A percentile compares a stretch with the other conserved stretches of the same genome.
Evolutionary conservation across 2,329 filamentous ascomycete species (phyloP).

Genomic region (Verticillium zaregamsianum): DNA sequence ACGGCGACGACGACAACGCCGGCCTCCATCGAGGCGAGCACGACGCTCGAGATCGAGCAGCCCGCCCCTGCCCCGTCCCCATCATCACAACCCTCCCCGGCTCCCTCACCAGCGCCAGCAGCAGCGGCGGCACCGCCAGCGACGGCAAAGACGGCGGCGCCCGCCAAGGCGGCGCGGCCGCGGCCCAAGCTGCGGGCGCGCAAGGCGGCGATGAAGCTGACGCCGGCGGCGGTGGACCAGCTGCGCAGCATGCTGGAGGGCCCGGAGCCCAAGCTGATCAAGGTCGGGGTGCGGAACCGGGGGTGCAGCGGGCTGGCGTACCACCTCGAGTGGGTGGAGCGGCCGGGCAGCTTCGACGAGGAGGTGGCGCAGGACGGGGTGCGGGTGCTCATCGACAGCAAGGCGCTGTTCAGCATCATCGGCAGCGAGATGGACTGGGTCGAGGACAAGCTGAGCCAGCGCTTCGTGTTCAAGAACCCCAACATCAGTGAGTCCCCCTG

Average conservation of each 20-base stretch:
- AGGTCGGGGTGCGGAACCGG: conserved; percentile 88
- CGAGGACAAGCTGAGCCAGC: conserved; percentile 87
- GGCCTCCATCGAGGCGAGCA: neutral
- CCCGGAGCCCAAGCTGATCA: conserved; percentile 87
- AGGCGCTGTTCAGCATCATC: conserved; percentile 96
- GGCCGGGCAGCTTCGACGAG: conserved; percentile 84
- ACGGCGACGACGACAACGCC: neutral
- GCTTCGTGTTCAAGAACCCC: conserved; percentile 93
- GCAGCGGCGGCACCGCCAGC: conserved; percentile 8
- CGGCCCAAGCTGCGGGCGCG: conserved; percentile 61
- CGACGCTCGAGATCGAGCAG: neutral
- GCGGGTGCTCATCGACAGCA: conserved; percentile 93
- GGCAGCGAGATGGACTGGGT: conserved; percentile 99
- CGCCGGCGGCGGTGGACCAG: conserved; percentile 73
- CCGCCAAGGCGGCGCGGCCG: conserved; percentile 16
- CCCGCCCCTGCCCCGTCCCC: conserved; percentile 6
- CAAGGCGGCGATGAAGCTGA: conserved; percentile 88
- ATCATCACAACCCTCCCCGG: conserved; percentile 11
- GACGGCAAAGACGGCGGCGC: conserved; percentile 6
- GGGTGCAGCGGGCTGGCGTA: conserved; percentile 94
- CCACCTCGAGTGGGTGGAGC: conserved; percentile 91
- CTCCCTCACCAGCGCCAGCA: conserved; percentile 10
- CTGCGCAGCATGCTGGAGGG: conserved; percentile 73
- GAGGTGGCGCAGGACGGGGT: conserved; percentile 93
- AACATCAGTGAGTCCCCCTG: conserved; percentile 82